Evolutionary conservation across 306 rosid species (phyloP).

Genomic region (Pterocarpus macrocarpus): DNA sequence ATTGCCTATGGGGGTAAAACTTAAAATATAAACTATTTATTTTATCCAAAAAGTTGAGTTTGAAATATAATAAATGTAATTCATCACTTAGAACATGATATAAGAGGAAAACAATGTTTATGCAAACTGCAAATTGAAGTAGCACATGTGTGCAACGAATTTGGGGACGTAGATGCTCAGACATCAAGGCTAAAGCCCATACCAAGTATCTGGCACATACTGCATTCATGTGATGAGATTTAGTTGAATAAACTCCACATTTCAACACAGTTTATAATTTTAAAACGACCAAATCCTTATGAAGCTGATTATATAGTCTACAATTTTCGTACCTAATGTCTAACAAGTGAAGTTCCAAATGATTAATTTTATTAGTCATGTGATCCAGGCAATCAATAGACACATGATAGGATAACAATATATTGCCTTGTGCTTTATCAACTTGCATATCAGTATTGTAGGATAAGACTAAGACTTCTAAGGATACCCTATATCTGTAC

Average conservation of each 20-base stretch:
- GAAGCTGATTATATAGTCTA: neutral
- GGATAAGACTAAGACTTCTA: neutral
- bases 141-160: slow-evolving; percentile 40
- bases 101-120: slow-evolving; percentile 15
- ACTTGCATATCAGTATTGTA: neutral
- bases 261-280: slow-evolving; percentile 8
- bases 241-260: slow-evolving; percentile 13
- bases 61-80: slow-evolving; percentile 37
- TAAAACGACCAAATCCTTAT: neutral
- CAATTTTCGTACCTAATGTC: neutral
- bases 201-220: neutral
- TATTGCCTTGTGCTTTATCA: slow-evolving; percentile 20
- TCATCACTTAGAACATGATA: slow-evolving; percentile 25
- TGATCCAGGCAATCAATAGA: neutral
- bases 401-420: slow-evolving; percentile 19
- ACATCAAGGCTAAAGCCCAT: slow-evolving; percentile 36
- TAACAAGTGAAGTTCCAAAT: neutral
- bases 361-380: neutral
- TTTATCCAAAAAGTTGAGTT: slow-evolving; percentile 40
- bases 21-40: slow-evolving; percentile 37
- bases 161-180: slow-evolving; percentile 21
- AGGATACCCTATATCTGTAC: neutral
- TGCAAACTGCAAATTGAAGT: slow-evolving; percentile 13
- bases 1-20: slow-evolving; percentile 50
- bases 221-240: neutral